Evolutionary conservation across 1,284 basidiomycete genomes (phyloP).

Genomic region (Sparassis latifolia): DNA sequence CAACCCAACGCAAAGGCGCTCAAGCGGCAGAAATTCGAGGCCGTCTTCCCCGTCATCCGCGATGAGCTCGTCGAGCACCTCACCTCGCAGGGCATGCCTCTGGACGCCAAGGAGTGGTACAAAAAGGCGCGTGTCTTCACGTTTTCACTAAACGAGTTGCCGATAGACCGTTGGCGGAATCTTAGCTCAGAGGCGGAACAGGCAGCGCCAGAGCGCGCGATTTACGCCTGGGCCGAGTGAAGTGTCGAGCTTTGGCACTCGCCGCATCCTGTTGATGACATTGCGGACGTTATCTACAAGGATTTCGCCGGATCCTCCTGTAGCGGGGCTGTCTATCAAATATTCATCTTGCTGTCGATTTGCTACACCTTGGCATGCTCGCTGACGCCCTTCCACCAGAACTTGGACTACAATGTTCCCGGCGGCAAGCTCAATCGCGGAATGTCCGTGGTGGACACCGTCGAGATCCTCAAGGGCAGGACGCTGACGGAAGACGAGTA

Average conservation of each 20-base stretch:
- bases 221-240: no score
- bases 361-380: background rate
- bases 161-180: no score
- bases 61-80: constrained; percentile 63
- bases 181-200: no score
- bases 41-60: constrained; percentile 43
- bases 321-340: no score
- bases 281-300: background rate
- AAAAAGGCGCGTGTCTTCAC: constrained; percentile 44
- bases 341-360: no score
- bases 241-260: no score
- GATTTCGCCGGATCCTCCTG: background rate
- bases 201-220: no score
- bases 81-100: constrained; percentile 68
- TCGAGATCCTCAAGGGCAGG: constrained; percentile 79
- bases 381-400: constrained; percentile 40
- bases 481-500: constrained; percentile 78
- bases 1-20: constrained; percentile 27
- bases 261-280: no score
- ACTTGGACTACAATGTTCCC: constrained; percentile 90
- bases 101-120: constrained; percentile 81
- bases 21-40: constrained; percentile 47
- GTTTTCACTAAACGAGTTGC: no score
- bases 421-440: constrained; percentile 97
- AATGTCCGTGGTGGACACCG: constrained; percentile 90